Conservation (phyloP, 805 yeast species). For the Wickerhamiella bombiphila region DNA sequence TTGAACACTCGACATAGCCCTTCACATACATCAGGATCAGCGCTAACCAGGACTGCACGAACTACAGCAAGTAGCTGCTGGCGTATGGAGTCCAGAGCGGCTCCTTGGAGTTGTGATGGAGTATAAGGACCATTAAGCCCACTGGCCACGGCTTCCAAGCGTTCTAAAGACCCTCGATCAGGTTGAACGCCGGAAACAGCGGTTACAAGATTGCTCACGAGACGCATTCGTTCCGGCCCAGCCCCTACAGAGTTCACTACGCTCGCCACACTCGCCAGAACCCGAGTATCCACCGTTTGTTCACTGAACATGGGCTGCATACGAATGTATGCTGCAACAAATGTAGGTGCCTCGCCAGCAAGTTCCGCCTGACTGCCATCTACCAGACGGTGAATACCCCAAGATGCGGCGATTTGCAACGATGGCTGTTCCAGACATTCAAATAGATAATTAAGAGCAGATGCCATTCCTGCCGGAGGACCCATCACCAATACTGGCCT, state of each 20-base stretch:
- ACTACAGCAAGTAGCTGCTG: conserved; percentile 29
- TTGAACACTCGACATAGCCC: conserved; percentile 48
- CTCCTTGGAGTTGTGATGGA: conserved; percentile 6
- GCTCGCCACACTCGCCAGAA: conserved; percentile 22
- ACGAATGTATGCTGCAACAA: conserved; percentile 19
- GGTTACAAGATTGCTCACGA: conserved; percentile 12
- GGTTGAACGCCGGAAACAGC: conserved; percentile 15
- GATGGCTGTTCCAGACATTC: conserved; percentile 22
- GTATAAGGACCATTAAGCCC: conserved; percentile 42
- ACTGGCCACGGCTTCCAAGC: conserved; percentile 57
- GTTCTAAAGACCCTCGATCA: conserved; percentile 42
- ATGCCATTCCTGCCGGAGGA: conserved; percentile 30
- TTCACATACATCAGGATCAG: conserved; percentile 42
- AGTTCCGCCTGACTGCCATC: conserved; percentile 20
- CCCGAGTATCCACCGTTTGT: conserved; percentile 21
- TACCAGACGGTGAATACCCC: conserved; percentile 39
- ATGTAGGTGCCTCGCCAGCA: conserved; percentile 17
- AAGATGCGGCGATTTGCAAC: conserved; percentile 31
- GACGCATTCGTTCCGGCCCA: conserved; percentile 20
- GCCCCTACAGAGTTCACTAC: conserved; percentile 20
- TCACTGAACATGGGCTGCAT: conserved; percentile 12
- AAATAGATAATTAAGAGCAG: conserved; percentile 44
- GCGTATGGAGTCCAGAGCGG: conserved; percentile 22
- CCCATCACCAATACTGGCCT: conserved; percentile 42
- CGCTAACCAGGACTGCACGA: conserved; percentile 27